Evolutionary conservation across 805 yeast genomes (phyloP), one percentile per base, ranked within the genome.

Genomic region (Peterozyma toletana): DNA sequence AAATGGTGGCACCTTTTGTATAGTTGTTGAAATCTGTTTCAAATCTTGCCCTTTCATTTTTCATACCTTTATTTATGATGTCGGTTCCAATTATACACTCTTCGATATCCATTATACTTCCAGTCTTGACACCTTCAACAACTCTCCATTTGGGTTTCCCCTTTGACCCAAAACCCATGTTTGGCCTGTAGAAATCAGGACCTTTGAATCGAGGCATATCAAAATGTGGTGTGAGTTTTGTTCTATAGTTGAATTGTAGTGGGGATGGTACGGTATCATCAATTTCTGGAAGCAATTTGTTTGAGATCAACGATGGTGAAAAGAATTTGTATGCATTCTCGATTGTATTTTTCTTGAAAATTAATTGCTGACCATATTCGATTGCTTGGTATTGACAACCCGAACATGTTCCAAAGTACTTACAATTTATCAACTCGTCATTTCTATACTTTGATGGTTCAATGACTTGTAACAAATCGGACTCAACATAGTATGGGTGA

Each of bases 171-270:
- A 91, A 93, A 1, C 99, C 99, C 45, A 93, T 68, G 13, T 86
- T 77, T 14, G 96, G 96, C 45, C 71, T 63, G 37, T 59, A 56
- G 37, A 56, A 59, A 40, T 54, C 55, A 31, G 55, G 56, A 11
- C 70, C 66, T 41, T 65, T 65, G 39, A 63, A 67, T 55, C 79
- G 74, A 18, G 95, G 93, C 34, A 86, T 65, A 55, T 86, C 89
- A 63, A 90, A 93, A 66, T 93, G 99, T 5, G 99, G 99, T 0
- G 99, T 93, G 38, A 93, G 73, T 58, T 93, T 93, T 0, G 99
- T 93, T 58, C 99, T 73, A 63, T 93, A 93, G 33, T 72, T 71
- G 58, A 73, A 85, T 52, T 82, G 73, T 46, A 78, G 65, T 3
- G 99, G 99, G 11, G 96, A 86, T n/a, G 58, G 53, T 30, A 61